Percentiles rank a stretch among this genome's conserved stretches.
phyloP scores from a whole-genome alignment of 176 grass and related monocot genomes.

The Lolium multiflorum region DNA sequence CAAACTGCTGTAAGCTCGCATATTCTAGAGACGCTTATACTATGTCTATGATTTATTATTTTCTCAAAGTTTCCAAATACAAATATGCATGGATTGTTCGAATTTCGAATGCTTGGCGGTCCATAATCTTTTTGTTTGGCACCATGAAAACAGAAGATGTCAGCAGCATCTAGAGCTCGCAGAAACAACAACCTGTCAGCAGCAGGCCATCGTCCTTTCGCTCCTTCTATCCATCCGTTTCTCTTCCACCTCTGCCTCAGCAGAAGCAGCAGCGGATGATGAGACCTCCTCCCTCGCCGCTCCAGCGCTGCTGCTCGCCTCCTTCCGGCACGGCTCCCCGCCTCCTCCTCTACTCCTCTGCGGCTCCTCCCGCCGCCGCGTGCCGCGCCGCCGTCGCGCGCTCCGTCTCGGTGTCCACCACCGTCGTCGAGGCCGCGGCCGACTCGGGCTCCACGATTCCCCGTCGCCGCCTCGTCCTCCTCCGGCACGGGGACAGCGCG shows the following conservation, averaged over 20 bases:
- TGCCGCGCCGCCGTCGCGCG: constrained; percentile 31
- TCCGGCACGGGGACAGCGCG: constrained; percentile 82
- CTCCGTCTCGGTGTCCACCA: constrained; percentile 62
- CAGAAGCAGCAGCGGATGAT: constrained; percentile 26
- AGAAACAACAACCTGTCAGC: not conserved
- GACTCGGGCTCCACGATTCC: constrained; percentile 1
- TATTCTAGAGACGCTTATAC: no score
- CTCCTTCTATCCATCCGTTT: not conserved
- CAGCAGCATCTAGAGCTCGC: not conserved
- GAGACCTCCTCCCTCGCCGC: constrained; percentile 41
- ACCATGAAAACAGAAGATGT: not conserved
- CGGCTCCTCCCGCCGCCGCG: not conserved
- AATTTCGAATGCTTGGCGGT: no score
- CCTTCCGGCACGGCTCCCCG: not conserved
- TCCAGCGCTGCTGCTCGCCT: constrained; percentile 25
- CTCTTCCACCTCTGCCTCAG: not conserved
- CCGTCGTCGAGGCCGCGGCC: constrained; percentile 37
- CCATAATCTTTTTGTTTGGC: no score
- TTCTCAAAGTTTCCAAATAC: no score
- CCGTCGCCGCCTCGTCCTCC: constrained; percentile 79
- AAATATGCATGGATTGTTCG: no score
- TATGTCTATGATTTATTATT: no score
- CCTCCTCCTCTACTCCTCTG: constrained; percentile 18
- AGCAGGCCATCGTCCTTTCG: not conserved
- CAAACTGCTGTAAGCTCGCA: no score